Conservation (phyloP, 2,329 filamentous ascomycete species). For the Fusarium multiceps region DNA sequence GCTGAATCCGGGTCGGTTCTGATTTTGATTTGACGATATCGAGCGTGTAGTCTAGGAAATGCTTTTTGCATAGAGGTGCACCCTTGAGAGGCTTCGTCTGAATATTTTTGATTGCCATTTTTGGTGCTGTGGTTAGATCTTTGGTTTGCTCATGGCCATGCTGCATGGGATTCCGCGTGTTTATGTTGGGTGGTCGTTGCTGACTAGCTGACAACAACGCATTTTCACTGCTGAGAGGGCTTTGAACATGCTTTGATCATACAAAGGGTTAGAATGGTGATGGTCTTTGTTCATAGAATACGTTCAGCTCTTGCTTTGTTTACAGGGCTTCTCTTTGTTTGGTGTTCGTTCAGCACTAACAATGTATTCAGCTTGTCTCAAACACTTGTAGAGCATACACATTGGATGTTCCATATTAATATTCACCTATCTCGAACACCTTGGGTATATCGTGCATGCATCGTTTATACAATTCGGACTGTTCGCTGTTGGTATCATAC, state of each 20-base stretch:
- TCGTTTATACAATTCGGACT: accelerated
- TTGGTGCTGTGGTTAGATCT: accelerated
- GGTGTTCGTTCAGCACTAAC: not conserved
- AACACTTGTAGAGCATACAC: too few species aligned
- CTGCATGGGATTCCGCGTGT: not conserved
- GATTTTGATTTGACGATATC: not conserved
- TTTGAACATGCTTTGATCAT: not conserved
- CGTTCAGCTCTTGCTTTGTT: accelerated
- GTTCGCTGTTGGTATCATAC: accelerated
- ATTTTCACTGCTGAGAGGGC: not conserved
- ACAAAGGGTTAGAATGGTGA: not conserved
- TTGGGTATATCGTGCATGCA: accelerated
- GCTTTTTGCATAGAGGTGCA: conserved; percentile 9
- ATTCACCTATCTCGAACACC: not conserved
- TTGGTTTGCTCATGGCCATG: not conserved
- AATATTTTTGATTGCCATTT: not conserved
- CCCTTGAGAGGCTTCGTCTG: not conserved
- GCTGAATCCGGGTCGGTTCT: conserved; percentile 11
- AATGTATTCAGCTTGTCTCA: not conserved
- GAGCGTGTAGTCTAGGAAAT: conserved; percentile 4
- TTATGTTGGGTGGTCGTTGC: not conserved
- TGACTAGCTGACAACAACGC: not conserved
- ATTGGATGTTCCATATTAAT: not conserved
- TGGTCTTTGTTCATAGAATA: not conserved
- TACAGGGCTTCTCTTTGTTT: not conserved